A percentile compares a stretch with the other conserved stretches of the same genome.
Evolutionary conservation across 495 filamentous ascomycete genomes (phyloP).

Genomic region (Xylaria acuta): DNA sequence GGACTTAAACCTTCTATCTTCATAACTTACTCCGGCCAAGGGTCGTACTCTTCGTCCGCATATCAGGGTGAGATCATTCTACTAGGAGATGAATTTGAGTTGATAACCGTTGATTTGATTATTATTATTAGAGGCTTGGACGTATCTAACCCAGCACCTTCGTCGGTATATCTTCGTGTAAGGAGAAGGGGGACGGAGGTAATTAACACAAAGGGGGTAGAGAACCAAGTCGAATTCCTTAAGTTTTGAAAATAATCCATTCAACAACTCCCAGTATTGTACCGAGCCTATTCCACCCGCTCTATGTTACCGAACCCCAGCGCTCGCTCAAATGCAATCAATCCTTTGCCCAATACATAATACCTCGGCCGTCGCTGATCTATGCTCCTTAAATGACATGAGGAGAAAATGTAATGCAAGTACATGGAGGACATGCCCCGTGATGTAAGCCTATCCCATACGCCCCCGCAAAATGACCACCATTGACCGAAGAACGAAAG

Average conservation of each 20-base stretch:
- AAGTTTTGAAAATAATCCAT: not conserved
- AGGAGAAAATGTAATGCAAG: slow-evolving; percentile 6
- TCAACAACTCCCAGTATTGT: not conserved
- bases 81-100: no score
- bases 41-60: not conserved
- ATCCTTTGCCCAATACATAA: slow-evolving; percentile 15
- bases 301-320: slow-evolving; percentile 23
- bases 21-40: no score
- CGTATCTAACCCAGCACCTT: not conserved
- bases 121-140: not conserved
- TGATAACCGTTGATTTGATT: not conserved
- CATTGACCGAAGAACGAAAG: slow-evolving; percentile 5
- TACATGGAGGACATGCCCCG: not conserved
- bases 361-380: slow-evolving; percentile 7
- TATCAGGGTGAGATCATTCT: not conserved
- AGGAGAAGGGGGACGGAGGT: not conserved
- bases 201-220: not conserved
- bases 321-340: slow-evolving; percentile 26
- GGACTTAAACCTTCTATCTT: no score
- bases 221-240: not conserved
- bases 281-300: not conserved
- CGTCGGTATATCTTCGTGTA: not conserved
- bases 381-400: slow-evolving; percentile 13
- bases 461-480: slow-evolving; percentile 1
- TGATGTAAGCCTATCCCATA: not conserved